phyloP scores from a whole-genome alignment of 2,329 filamentous ascomycete genomes.

The Cyphellophora attinorum region DNA sequence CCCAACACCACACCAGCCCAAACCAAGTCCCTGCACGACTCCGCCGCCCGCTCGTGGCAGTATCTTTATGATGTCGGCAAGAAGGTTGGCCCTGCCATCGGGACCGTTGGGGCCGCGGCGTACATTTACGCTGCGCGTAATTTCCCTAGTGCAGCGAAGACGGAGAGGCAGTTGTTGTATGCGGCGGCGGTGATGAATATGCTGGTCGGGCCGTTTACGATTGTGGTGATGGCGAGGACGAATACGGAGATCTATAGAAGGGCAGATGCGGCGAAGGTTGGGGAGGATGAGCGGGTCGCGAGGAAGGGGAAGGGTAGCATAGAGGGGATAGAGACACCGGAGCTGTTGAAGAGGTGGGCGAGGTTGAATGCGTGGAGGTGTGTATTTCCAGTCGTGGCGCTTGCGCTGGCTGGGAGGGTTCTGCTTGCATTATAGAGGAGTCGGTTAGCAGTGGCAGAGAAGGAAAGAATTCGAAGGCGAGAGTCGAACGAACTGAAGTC shows the following conservation, averaged over 20 bases:
- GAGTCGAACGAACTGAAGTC: too few species aligned
- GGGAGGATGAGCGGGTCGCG: conserved; percentile 4
- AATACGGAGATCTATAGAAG: conserved; percentile 7
- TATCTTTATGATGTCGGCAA: conserved; percentile 7
- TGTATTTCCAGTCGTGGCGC: background rate
- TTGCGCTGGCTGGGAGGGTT: too few species aligned
- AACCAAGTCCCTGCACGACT: background rate
- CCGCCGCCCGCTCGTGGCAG: conserved; percentile 3
- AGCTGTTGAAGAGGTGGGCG: conserved; percentile 9
- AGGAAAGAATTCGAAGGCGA: too few species aligned
- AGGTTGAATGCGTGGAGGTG: conserved; percentile 3
- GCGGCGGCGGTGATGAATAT: conserved; percentile 4
- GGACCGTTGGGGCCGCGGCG: conserved; percentile 3
- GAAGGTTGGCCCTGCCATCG: conserved; percentile 6
- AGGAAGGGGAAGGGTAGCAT: conserved; percentile 2
- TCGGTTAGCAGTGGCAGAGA: too few species aligned
- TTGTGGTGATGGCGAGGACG: conserved; percentile 8
- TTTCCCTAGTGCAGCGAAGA: conserved; percentile 1
- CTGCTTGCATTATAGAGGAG: too few species aligned
- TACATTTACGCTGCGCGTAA: conserved; percentile 5
- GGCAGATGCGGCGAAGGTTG: conserved; percentile 5
- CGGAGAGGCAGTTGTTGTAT: conserved; percentile 5
- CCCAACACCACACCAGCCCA: background rate
- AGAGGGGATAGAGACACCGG: conserved; percentile 7
- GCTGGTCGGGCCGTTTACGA: conserved; percentile 7